Evolutionary conservation across 2,329 filamentous ascomycete genomes (phyloP).

Genomic region (Magnaporthales sp.): DNA sequence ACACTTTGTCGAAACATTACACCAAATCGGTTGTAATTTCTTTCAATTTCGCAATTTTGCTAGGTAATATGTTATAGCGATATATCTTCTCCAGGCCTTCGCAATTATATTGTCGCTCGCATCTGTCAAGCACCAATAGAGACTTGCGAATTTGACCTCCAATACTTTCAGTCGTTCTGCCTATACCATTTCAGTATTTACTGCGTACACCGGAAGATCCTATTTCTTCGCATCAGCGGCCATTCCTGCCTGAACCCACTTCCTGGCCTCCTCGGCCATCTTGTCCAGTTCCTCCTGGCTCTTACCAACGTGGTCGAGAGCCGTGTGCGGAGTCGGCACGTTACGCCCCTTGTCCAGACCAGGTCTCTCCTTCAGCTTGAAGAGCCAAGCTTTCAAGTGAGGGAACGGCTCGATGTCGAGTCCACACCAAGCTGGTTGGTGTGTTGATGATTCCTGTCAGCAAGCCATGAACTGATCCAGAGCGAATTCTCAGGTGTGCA

Average conservation of each 20-base stretch:
- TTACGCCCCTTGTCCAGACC: constrained; percentile 66
- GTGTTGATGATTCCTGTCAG: constrained; percentile 13
- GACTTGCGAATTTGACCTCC: not conserved
- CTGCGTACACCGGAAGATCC: not conserved
- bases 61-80: not conserved
- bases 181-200: not conserved
- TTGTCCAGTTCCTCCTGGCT: constrained; percentile 40
- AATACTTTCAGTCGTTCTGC: not conserved
- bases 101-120: not conserved
- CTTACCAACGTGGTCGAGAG: constrained; percentile 30
- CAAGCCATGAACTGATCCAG: not conserved
- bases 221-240: constrained; percentile 45
- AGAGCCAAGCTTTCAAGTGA: constrained; percentile 66
- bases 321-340: constrained; percentile 54
- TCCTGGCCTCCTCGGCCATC: constrained; percentile 33
- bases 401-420: constrained; percentile 70
- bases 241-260: constrained; percentile 60
- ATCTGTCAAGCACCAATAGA: not conserved
- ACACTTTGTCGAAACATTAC: not conserved
- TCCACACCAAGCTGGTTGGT: constrained; percentile 47
- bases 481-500: not conserved
- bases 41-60: not conserved
- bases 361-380: constrained; percentile 58
- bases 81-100: not conserved
- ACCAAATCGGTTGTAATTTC: not conserved